A percentile compares a stretch with the other conserved stretches of the same genome.
phyloP scores from a whole-genome alignment of 164 flowering plant genomes.

The Euptelea pleiosperma region DNA sequence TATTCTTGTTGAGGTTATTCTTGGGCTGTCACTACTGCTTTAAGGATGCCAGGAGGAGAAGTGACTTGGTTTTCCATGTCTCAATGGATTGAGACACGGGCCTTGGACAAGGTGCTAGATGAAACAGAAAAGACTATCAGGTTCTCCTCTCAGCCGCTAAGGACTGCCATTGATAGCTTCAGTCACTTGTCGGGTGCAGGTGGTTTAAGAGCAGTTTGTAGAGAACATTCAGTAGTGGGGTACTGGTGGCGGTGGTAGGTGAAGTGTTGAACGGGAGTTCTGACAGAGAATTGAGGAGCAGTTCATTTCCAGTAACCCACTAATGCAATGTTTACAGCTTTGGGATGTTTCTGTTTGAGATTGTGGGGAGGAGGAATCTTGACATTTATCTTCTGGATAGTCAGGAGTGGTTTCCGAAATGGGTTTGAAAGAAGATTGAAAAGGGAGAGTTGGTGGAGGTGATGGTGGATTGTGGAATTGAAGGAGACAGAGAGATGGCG shows the following conservation, averaged over 20 bases:
- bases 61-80: too few species aligned
- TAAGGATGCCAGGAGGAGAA: too few species aligned
- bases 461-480: conserved; percentile 7
- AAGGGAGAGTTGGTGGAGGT: conserved; percentile 3
- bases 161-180: conserved; percentile 14
- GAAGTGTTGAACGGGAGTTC: conserved; percentile 19
- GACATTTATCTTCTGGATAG: conserved; percentile 9
- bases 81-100: too few species aligned
- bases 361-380: conserved; percentile 21
- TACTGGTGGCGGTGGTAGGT: conserved; percentile 19
- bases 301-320: conserved; percentile 20
- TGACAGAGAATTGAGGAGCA: conserved; percentile 20
- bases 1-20: too few species aligned
- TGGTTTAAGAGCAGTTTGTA: conserved; percentile 26
- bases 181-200: conserved; percentile 19
- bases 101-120: too few species aligned
- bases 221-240: conserved; percentile 12
- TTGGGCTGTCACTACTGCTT: too few species aligned
- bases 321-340: conserved; percentile 28
- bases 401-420: conserved; percentile 27
- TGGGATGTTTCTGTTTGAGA: conserved; percentile 30
- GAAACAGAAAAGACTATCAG: conserved; percentile 23
- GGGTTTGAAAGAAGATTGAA: conserved; percentile 18
- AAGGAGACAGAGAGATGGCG: conserved; percentile 12
- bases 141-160: conserved; percentile 18